phyloP scores from a whole-genome alignment of 2,329 filamentous ascomycete genomes.

The Phialophora macrospora region DNA sequence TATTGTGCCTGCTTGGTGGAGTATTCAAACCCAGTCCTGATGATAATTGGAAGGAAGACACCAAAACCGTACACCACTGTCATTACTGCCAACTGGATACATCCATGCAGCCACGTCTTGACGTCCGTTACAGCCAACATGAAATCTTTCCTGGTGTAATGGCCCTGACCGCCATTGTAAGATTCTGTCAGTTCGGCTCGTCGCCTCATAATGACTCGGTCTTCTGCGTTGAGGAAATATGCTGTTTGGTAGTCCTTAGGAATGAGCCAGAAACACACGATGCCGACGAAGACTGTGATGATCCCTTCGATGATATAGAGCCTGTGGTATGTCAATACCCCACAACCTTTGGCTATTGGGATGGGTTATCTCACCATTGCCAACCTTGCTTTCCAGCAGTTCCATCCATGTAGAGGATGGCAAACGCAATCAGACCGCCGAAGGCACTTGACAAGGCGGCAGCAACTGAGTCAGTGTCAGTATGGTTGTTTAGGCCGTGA shows the following conservation, averaged over 20 bases:
- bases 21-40: neutral
- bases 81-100: neutral
- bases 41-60: neutral
- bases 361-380: neutral
- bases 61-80: neutral
- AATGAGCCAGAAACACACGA: neutral
- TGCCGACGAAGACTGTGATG: neutral
- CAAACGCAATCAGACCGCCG: neutral
- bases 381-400: neutral
- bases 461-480: neutral
- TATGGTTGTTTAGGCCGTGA: neutral
- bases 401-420: neutral
- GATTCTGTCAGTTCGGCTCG: neutral
- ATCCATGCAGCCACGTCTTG: neutral
- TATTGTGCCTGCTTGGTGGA: neutral
- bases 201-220: neutral
- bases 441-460: slow-evolving; percentile 1
- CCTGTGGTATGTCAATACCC: neutral
- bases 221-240: neutral
- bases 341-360: too few species aligned
- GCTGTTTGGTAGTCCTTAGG: neutral
- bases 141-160: neutral
- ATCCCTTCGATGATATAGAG: neutral
- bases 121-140: neutral
- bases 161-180: neutral